Evolutionary conservation across 176 grass and related monocot species (phyloP), one percentile per base, ranked within the genome.

Genomic region (Eremochloa ophiuroides): DNA sequence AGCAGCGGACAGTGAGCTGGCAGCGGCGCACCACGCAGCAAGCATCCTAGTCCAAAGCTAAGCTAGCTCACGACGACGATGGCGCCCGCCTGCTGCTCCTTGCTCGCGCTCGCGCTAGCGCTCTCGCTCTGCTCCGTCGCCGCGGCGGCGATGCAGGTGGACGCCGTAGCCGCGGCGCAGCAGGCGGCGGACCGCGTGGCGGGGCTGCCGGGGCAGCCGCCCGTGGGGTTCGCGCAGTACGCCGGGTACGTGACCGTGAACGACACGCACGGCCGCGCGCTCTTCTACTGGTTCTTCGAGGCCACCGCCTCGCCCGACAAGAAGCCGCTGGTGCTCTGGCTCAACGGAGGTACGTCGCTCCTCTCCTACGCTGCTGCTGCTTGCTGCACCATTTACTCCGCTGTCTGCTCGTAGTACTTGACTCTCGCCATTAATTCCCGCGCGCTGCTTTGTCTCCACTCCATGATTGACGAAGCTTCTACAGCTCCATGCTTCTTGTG

Each of bases 211-310:
- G 97, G 93, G n/a, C 97, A 99, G 67, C 97, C 97, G 6, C 9
- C 63, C 22, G 97, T 99, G 40, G 55, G 10, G 62, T 99, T 99
- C 89, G 60, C 75, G 23, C 97, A 99, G 78, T 99, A 88, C 69
- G 93, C 97, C 35, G 97, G 97, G 29, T 99, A 99, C 75, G 97
- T 99, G 42, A 99, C 93, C 2, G 97, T 95, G 42, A 93, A 99
- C 69, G 79, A 83, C 40, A 63, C 80, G 39, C 90, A 94, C 77
- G 95, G 95, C 37, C 92, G 92, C 58, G 95, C 95, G 13, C 95
- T 98, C 81, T 98, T 98, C 85, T 98, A 98, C 85, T 98, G 95
- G 95, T 93, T 98, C 88, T 94, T 98, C 84, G 95, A 98, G 86
- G 90, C 92, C 63, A 73, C 74, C 15, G 8, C 64, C 20, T 76